Evolutionary conservation across 768 basidiomycete species (phyloP), one percentile per base, ranked within the genome.

Genomic region (Exidia glandulosa): DNA sequence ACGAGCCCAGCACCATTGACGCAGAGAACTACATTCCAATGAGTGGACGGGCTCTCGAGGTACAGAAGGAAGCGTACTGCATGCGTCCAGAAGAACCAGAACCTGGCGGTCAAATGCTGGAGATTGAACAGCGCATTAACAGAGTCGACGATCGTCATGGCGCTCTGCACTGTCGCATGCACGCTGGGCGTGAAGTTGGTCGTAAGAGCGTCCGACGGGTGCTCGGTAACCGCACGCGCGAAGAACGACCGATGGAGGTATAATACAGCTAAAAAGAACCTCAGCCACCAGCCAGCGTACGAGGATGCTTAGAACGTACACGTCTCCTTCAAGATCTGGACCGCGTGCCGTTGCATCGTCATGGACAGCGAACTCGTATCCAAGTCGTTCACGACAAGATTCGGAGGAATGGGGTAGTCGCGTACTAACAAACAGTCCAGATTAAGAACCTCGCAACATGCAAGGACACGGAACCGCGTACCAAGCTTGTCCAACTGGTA

Each of bases 231-330:
- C 3, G 86, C 86, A 47, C 84, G 79, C 30, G 86, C 86, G 62
- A 87, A 87, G 73, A 86, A 87, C 67, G 83, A 84, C 63, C 86
- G 78, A 66, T 87, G 86, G 33, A 87, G 74, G 69, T 87, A 87
- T 23, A 87, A 72, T 34, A 87, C 75, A 70, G 84, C 86, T 87
- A 55, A 33, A 32, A n/a, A n/a, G n/a, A n/a, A 54, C 41, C 19
- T 45, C 41, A 23, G 50, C 27, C 16, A 31, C 30, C 9, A 14
- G 27, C 14, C 9, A 23, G 48, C 12, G 6, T 6, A 27, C 50
- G 4, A 29, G 25, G 12, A n/a, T 25, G 25, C 7, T 4, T 9
- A 29, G 50, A 29, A 19, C 50, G 25, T 25, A 54, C 50, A 54
- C 9, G 27, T 54, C 50, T 54, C 50, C 25, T 54, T 54, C 50